Evolutionary conservation across 768 basidiomycete species (phyloP).

Genomic region (Clitopilus hobsonii): DNA sequence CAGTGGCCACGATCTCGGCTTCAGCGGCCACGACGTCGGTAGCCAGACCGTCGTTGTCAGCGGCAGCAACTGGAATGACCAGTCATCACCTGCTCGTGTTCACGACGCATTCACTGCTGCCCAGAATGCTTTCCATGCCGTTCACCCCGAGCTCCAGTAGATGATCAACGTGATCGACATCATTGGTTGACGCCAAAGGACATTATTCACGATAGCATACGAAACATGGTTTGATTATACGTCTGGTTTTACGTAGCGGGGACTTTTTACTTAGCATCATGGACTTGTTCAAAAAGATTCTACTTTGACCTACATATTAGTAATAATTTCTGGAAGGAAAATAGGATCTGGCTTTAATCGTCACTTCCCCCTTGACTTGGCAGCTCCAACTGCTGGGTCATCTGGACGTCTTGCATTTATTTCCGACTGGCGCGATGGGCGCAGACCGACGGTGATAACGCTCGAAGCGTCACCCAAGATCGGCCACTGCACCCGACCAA

Average conservation of each 20-base stretch:
- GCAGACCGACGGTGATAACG: no score
- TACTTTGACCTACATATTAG: background rate
- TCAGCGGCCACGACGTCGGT: conserved; percentile 35
- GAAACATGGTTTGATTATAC: conserved; percentile 2
- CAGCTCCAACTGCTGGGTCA: background rate
- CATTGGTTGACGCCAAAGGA: background rate
- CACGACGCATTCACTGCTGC: conserved; percentile 28
- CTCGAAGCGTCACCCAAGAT: no score
- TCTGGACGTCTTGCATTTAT: no score
- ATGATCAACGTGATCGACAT: background rate
- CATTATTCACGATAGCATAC: conserved; percentile 1
- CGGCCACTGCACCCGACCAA: no score
- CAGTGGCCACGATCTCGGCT: conserved; percentile 33
- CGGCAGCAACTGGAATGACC: conserved; percentile 37
- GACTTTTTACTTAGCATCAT: conserved; percentile 7
- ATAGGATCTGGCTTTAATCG: background rate
- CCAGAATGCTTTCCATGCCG: conserved; percentile 15
- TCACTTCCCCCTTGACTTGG: background rate
- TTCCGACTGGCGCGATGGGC: no score
- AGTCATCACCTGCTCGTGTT: conserved; percentile 21
- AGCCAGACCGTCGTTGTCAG: conserved; percentile 27
- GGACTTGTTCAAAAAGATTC: conserved; percentile 6
- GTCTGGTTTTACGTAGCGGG: conserved; percentile 10
- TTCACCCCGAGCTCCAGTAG: conserved; percentile 8
- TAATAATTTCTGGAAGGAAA: background rate